Conservation (phyloP, 257 asterid species). For the Solanum raphanifolium region DNA sequence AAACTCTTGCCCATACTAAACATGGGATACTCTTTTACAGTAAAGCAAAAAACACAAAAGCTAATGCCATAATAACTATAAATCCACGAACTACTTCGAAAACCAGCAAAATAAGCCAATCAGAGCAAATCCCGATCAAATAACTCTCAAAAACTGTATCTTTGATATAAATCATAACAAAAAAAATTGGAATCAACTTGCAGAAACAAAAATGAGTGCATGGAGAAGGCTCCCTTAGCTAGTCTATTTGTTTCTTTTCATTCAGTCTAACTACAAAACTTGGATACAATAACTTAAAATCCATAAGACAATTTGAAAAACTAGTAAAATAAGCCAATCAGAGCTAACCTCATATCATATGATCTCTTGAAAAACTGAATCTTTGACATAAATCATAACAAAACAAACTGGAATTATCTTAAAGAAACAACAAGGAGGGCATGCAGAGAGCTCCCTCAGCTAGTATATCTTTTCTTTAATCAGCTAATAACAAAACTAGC, state of each 20-base stretch:
- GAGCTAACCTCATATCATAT: neutral
- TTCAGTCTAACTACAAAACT: neutral
- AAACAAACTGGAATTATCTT: constrained; percentile 12
- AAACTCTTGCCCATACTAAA: neutral
- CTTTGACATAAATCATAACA: neutral
- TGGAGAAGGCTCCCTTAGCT: constrained; percentile 58
- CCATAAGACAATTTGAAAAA: neutral
- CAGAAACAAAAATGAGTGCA: constrained; percentile 57
- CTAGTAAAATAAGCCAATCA: neutral
- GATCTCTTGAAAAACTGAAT: neutral
- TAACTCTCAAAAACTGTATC: neutral
- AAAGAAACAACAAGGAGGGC: constrained; percentile 64
- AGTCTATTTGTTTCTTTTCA: constrained; percentile 24
- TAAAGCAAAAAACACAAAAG: neutral
- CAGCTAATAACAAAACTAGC: constrained; percentile 17
- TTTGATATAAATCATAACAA: neutral
- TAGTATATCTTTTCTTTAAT: constrained; percentile 1
- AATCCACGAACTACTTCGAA: neutral
- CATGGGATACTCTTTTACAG: neutral
- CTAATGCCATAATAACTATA: neutral
- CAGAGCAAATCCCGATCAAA: neutral
- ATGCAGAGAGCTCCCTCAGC: constrained; percentile 52
- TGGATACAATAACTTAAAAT: neutral
- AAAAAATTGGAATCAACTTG: constrained; percentile 12
- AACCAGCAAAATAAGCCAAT: neutral